Evolutionary conservation across 768 basidiomycete species (phyloP).

Genomic region (Crassisporium funariophilum): DNA sequence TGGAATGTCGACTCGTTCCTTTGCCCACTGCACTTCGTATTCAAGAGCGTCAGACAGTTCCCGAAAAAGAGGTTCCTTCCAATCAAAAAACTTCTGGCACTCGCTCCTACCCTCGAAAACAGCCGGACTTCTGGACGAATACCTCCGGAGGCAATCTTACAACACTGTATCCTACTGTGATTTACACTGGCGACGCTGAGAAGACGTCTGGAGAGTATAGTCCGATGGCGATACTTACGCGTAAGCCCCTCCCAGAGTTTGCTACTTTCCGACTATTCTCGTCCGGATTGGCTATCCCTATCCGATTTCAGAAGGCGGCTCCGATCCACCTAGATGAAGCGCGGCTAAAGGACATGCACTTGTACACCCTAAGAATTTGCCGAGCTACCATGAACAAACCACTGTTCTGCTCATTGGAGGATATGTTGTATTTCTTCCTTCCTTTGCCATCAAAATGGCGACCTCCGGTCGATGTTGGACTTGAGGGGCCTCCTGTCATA

Average conservation of each 20-base stretch:
- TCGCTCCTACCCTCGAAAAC: conserved; percentile 57
- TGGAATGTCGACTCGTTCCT: conserved; percentile 55
- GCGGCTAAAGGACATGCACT: conserved; percentile 50
- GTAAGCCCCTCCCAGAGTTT: conserved; percentile 63
- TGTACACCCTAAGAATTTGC: conserved; percentile 65
- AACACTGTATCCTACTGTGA: conserved; percentile 58
- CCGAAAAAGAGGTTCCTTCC: conserved; percentile 21
- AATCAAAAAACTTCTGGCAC: conserved; percentile 42
- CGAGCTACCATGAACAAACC: conserved; percentile 71
- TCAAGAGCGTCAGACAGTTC: conserved; percentile 9
- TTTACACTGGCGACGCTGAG: conserved; percentile 39
- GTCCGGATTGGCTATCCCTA: conserved; percentile 43
- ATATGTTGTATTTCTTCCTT: conserved; percentile 67
- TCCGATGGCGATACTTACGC: conserved; percentile 68
- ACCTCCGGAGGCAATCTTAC: conserved; percentile 25
- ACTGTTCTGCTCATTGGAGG: conserved; percentile 51
- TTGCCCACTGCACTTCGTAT: conserved; percentile 26
- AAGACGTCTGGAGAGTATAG: conserved; percentile 42
- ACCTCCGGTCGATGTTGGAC: conserved; percentile 22
- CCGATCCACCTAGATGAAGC: conserved; percentile 51
- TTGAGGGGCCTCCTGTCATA: conserved; percentile 40
- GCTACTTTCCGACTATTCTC: conserved; percentile 61
- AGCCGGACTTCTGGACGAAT: conserved; percentile 70
- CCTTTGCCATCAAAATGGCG: conserved; percentile 52
- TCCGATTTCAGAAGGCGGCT: conserved; percentile 48